Base-by-base conservation (phyloP, 495 filamentous ascomycete genomes). In the Choiromyces venosus region DNA sequence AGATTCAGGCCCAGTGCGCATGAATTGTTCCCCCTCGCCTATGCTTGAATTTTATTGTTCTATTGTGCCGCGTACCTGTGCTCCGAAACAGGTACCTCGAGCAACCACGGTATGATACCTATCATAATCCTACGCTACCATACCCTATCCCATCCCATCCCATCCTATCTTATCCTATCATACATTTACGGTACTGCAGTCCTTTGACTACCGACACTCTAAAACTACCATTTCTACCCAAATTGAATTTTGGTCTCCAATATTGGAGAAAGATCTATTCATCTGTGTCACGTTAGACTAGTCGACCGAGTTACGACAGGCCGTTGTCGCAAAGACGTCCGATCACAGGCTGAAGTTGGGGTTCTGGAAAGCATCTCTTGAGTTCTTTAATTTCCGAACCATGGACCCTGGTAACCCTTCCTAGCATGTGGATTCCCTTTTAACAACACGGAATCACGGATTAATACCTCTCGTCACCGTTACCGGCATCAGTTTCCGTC, bases 321-420 rank as follows among this genome's bases (percentile, higher is more conserved):
- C 70, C 37, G 69, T 39, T 70, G 66, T 69, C 66, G 66, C 70
- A 42, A 61, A 56, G 65, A 69, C 74, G 71, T 72, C 75, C 66
- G 75, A 71, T 68, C 73, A 67, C 68, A 72, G n/a, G 46, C 46
- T 56, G n/a, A 75, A 76, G 73, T 66, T 73, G 67, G 69, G 66
- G 66, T 77, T 77, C 75, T 77, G 71, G 75, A 77, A 77, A 76
- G 46, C 73, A 70, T 70, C n/a, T 56, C 74, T 77, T 38, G 73
- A 70, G 69, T 77, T 77, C 75, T 77, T 77, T 77, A 77, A 77
- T 77, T 77, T 77, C 75, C 75, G 75, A 77, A 69, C 76, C 72
- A 56, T 29, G 46, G 46, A 56, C 46, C 46, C 46, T 29, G n/a
- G 46, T 25, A 56, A 25, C 7, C 46, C 46, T 56, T 56, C 46